A percentile compares a stretch with the other conserved stretches of the same genome.
These are phyloP conservation scores for Sordaria brevicollis DNA, from an alignment of 495 filamentous ascomycete genomes.

Conservation along the genomic window DNA sequence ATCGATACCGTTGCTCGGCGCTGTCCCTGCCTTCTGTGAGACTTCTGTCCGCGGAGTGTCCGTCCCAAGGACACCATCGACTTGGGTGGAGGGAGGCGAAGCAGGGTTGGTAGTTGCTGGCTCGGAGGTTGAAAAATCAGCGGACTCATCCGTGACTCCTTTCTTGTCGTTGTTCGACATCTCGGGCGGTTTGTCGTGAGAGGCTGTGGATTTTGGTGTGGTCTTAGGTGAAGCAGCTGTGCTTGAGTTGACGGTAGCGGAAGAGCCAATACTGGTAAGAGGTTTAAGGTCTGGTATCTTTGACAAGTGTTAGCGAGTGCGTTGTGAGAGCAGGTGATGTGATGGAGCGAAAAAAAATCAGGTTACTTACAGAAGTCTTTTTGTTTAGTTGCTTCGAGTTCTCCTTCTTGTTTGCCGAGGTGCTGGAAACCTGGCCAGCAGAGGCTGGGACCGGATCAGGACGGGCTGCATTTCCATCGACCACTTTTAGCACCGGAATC, in stretches of 20 bases:
- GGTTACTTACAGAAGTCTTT: constrained; percentile 3
- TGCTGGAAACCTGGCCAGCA: background rate
- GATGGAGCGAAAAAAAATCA: too few relatives aligned
- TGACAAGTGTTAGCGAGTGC: background rate
- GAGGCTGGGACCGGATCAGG: background rate
- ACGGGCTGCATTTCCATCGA: constrained; percentile 12
- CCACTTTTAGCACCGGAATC: background rate
- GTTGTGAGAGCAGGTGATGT: background rate
- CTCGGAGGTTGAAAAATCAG: background rate
- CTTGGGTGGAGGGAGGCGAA: background rate
- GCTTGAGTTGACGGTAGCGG: background rate
- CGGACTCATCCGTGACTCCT: constrained; percentile 3
- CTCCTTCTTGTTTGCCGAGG: background rate
- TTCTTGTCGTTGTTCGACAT: background rate
- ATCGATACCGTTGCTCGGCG: background rate
- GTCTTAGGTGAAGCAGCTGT: background rate
- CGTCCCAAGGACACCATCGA: background rate
- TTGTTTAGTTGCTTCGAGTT: background rate
- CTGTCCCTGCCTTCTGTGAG: background rate
- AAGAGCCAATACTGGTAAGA: background rate
- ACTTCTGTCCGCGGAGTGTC: background rate
- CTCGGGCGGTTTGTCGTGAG: background rate
- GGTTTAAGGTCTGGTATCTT: background rate
- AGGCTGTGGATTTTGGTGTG: background rate
- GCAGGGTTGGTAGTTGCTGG: background rate